These are phyloP conservation scores for Tripterygium wilfordii DNA, from an alignment of 177 flowering plant genomes.

Conservation along the genomic window DNA sequence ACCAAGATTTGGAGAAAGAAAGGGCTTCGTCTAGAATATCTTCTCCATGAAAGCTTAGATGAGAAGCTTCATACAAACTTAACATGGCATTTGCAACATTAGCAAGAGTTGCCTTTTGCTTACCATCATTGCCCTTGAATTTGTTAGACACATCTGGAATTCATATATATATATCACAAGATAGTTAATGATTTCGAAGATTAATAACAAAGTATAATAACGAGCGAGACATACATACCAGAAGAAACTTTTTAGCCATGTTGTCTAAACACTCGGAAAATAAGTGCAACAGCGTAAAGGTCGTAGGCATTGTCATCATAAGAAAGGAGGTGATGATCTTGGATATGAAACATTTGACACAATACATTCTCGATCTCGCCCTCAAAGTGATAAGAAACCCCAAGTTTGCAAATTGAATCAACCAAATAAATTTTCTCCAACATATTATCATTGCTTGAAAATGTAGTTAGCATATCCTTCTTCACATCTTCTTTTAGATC, in stretches of 20 bases:
- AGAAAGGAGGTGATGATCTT: too few relatives aligned
- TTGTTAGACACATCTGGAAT: constrained; percentile 5
- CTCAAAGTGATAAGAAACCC: neutral
- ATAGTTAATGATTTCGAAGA: too few relatives aligned
- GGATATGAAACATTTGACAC: neutral
- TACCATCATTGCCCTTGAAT: constrained; percentile 8
- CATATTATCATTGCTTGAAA: neutral
- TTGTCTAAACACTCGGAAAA: constrained; percentile 1
- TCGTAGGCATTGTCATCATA: neutral
- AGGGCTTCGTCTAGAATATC: constrained; percentile 22
- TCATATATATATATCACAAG: neutral
- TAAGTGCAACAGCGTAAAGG: neutral
- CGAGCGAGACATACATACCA: neutral
- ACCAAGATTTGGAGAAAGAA: constrained; percentile 6
- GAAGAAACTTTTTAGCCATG: neutral
- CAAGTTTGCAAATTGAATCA: neutral
- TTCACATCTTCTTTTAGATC: neutral
- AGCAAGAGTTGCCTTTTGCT: neutral
- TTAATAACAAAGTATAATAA: neutral
- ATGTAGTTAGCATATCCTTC: neutral
- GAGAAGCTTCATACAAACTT: constrained; percentile 20
- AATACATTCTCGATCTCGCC: neutral
- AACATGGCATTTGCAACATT: constrained; percentile 12
- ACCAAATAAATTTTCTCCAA: neutral
- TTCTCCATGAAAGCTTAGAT: constrained; percentile 14